Evolutionary conservation across 176 grass and related monocot species (phyloP).

Genomic region (Cymbopogon citratus): DNA sequence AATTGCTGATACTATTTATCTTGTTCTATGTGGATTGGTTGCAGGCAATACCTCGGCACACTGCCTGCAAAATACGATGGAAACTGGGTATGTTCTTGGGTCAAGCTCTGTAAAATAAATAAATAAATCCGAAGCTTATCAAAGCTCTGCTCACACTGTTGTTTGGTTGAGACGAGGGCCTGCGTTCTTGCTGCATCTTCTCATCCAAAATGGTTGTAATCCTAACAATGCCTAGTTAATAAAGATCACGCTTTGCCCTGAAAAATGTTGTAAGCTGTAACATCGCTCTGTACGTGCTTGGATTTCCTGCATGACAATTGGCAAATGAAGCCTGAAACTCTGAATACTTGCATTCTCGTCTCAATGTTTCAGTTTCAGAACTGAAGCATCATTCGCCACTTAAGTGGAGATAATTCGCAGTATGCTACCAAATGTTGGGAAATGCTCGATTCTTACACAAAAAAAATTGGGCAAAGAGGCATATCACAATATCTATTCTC

Average conservation of each 20-base stretch:
- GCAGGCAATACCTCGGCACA: conserved; percentile 16
- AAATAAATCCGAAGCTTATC: conserved; percentile 2
- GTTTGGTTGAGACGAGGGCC: not conserved
- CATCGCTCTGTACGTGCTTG: not conserved
- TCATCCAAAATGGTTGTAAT: not conserved
- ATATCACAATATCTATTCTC: not conserved
- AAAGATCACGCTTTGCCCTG: not conserved
- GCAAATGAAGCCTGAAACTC: not conserved
- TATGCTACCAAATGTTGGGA: not conserved
- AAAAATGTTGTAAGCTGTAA: conserved; percentile 26
- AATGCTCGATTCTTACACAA: not conserved
- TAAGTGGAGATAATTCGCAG: not conserved
- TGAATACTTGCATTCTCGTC: not conserved
- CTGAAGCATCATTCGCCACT: not conserved
- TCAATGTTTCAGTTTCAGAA: not conserved
- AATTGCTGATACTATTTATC: not conserved
- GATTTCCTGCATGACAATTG: not conserved
- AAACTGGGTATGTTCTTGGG: not conserved
- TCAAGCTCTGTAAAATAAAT: not conserved
- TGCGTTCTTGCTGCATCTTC: not conserved
- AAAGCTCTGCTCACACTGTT: not conserved
- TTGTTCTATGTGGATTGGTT: conserved; percentile 1
- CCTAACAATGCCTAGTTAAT: not conserved
- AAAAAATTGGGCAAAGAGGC: not conserved
- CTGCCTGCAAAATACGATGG: not conserved